These are phyloP conservation scores for Ilyonectria mors-panacis DNA, from an alignment of 2,329 filamentous ascomycete genomes.

Conservation along the genomic window DNA sequence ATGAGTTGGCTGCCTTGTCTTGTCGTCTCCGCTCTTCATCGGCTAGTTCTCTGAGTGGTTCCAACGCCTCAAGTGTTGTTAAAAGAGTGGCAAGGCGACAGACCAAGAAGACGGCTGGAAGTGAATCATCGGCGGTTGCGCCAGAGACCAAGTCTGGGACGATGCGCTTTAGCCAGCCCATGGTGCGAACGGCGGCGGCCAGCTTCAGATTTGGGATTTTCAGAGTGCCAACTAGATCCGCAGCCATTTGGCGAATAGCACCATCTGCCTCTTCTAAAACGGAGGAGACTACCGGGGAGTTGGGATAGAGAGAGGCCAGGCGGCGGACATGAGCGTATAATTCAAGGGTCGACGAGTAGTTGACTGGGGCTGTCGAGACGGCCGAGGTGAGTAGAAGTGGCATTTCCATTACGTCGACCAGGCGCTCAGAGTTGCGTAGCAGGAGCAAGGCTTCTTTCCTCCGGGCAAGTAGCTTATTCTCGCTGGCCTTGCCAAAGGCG, in stretches of 20 bases:
- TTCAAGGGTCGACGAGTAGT: constrained; percentile 91
- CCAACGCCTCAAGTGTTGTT: constrained; percentile 84
- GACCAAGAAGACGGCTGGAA: constrained; percentile 89
- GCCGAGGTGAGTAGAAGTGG: constrained; percentile 88
- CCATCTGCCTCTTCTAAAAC: constrained; percentile 85
- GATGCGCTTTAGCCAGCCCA: constrained; percentile 91
- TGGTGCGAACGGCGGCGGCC: constrained; percentile 89
- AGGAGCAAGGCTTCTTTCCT: constrained; percentile 87
- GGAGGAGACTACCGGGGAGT: constrained; percentile 80
- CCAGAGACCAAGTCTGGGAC: constrained; percentile 77
- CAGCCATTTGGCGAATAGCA: constrained; percentile 90
- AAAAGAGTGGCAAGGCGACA: constrained; percentile 87
- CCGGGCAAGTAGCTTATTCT: constrained; percentile 78
- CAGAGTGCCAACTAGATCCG: constrained; percentile 84
- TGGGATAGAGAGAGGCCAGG: constrained; percentile 85
- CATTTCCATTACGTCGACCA: constrained; percentile 92
- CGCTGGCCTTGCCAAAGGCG: constrained; percentile 82
- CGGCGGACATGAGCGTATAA: constrained; percentile 94
- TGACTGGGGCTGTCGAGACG: constrained; percentile 75
- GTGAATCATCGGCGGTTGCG: constrained; percentile 70
- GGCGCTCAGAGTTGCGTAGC: constrained; percentile 87
- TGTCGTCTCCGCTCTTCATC: constrained; percentile 81
- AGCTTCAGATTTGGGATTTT: constrained; percentile 87
- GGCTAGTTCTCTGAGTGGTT: constrained; percentile 88
- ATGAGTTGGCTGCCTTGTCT: constrained; percentile 60